phyloP scores from a whole-genome alignment of 495 filamentous ascomycete genomes.

The Trypethelium eluteriae region DNA sequence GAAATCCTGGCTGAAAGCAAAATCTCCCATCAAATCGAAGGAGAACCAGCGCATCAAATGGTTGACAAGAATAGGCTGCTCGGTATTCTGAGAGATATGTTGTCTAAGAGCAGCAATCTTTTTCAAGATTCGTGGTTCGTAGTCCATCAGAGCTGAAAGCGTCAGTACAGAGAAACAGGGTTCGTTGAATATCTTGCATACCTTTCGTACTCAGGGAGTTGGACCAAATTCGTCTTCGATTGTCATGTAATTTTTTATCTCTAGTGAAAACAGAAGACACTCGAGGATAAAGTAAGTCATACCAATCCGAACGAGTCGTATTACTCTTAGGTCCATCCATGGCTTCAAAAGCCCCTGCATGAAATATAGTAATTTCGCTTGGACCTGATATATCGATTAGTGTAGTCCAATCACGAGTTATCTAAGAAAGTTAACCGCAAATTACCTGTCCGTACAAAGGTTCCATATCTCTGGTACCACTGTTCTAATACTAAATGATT shows the following conservation, averaged over 20 bases:
- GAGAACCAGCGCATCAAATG: neutral
- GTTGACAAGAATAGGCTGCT: constrained; percentile 1
- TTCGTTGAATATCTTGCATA: too few species aligned
- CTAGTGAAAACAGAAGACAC: constrained; percentile 38
- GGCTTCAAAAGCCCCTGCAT: constrained; percentile 28
- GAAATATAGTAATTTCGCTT: constrained; percentile 32
- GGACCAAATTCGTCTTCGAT: neutral
- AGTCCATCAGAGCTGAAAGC: constrained; percentile 19
- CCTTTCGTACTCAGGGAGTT: constrained; percentile 24
- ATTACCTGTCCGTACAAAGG: neutral
- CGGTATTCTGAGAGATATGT: neutral
- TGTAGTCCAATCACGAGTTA: neutral
- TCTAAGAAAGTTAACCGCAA: neutral
- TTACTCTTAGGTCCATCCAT: constrained; percentile 31
- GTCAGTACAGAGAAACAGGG: too few species aligned
- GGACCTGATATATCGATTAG: neutral
- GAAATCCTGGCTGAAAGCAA: constrained; percentile 39
- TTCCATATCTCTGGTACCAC: neutral
- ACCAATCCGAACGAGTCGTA: constrained; percentile 41
- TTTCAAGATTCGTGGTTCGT: constrained; percentile 21
- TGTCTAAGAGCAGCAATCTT: constrained; percentile 24
- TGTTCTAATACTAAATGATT: constrained; percentile 12
- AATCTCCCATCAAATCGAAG: constrained; percentile 36
- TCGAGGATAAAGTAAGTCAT: constrained; percentile 39
- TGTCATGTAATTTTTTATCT: constrained; percentile 19